phyloP scores from a whole-genome alignment of 2,329 filamentous ascomycete genomes.

The Colletotrichum sp. region DNA sequence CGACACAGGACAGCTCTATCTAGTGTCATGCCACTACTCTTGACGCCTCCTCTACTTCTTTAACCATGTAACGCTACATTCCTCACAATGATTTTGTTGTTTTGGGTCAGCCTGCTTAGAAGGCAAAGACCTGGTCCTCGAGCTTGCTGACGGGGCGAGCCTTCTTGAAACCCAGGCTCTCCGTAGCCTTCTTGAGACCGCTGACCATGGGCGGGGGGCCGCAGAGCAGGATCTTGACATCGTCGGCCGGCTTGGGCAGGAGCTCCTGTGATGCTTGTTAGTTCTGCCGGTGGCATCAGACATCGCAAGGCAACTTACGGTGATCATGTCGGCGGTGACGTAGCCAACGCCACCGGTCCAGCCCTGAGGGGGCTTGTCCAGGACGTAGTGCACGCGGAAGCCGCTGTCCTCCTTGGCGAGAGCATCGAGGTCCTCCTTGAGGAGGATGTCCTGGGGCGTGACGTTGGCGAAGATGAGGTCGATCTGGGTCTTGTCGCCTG shows the following conservation, averaged over 20 bases:
- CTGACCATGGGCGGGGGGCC: constrained; percentile 96
- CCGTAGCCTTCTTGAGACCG: constrained; percentile 95
- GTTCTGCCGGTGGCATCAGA: constrained; percentile 28
- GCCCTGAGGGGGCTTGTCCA: constrained; percentile 91
- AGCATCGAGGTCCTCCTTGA: constrained; percentile 88
- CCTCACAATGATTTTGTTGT: background rate
- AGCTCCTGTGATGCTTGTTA: constrained; percentile 60
- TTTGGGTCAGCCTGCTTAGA: constrained; percentile 46
- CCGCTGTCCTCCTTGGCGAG: constrained; percentile 77
- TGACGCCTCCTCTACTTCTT: background rate
- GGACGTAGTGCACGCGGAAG: constrained; percentile 91
- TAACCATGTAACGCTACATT: background rate
- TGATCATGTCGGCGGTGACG: constrained; percentile 95
- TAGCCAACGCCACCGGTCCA: constrained; percentile 96
- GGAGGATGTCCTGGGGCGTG: constrained; percentile 87
- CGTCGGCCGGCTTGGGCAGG: constrained; percentile 80
- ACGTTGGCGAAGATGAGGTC: constrained; percentile 98
- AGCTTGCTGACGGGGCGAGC: constrained; percentile 95
- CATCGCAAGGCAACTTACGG: constrained; percentile 54
- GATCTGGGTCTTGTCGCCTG: constrained; percentile 85
- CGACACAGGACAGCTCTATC: background rate
- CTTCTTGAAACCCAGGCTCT: constrained; percentile 89
- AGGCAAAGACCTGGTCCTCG: constrained; percentile 97
- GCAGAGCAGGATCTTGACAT: constrained; percentile 94
- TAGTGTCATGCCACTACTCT: background rate